Conservation (phyloP, 306 rosid genomes). For the Dalbergia cochinchinensis region DNA sequence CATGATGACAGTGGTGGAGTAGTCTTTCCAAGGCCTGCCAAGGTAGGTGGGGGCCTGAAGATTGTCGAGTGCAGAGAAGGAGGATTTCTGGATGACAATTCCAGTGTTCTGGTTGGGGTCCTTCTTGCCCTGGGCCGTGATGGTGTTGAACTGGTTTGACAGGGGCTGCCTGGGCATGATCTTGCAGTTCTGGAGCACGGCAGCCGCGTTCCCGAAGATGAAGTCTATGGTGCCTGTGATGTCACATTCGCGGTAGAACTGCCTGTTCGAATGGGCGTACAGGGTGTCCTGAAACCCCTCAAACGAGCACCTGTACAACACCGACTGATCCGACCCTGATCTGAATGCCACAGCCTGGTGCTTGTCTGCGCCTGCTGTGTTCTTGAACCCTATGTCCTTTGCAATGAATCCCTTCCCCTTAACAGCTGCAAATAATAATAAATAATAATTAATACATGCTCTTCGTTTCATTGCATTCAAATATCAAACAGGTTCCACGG, state of each 20-base stretch:
- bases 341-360: conserved; percentile 95
- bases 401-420: conserved; percentile 87
- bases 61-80: conserved; percentile 47
- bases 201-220: conserved; percentile 91
- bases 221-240: conserved; percentile 86
- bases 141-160: conserved; percentile 85
- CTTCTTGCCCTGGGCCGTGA: conserved; percentile 93
- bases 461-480: too few species aligned
- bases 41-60: conserved; percentile 72
- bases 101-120: conserved; percentile 86
- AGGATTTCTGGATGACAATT: conserved; percentile 79
- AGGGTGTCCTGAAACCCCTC: conserved; percentile 87
- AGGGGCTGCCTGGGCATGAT: conserved; percentile 81
- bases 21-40: conserved; percentile 95
- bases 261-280: conserved; percentile 90
- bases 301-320: conserved; percentile 72
- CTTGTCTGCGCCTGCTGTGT: conserved; percentile 83
- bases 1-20: conserved; percentile 80
- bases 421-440: conserved; percentile 62
- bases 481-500: not conserved
- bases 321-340: conserved; percentile 82
- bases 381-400: conserved; percentile 71
- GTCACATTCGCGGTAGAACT: conserved; percentile 87
- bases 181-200: conserved; percentile 72
- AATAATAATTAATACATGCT: not conserved